Conservation (phyloP, 768 basidiomycete species). For the Dentipellis fragilis region DNA sequence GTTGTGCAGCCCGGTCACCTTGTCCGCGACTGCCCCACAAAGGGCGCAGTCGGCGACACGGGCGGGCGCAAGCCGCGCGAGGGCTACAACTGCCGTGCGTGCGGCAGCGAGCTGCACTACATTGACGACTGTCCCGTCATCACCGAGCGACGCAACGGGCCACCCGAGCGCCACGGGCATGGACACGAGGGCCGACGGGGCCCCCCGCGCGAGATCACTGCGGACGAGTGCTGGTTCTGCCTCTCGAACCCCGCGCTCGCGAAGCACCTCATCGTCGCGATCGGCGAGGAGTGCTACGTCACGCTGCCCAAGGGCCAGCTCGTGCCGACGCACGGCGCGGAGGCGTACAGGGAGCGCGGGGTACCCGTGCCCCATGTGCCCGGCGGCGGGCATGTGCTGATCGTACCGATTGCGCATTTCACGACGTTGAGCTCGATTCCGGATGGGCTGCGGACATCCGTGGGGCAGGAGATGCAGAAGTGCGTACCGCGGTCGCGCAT, state of each 20-base stretch:
- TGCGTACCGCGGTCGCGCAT: slow-evolving; percentile 19
- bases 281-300: slow-evolving; percentile 88
- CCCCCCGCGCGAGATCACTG: slow-evolving; percentile 70
- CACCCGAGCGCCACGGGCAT: slow-evolving; percentile 17
- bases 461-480: slow-evolving; percentile 75
- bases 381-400: slow-evolving; percentile 92
- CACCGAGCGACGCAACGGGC: slow-evolving; percentile 34
- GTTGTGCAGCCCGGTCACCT: slow-evolving; percentile 67
- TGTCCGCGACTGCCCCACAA: slow-evolving; percentile 82
- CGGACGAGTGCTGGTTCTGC: slow-evolving; percentile 98
- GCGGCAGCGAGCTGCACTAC: slow-evolving; percentile 78
- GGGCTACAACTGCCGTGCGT: slow-evolving; percentile 87
- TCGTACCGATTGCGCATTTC: slow-evolving; percentile 90
- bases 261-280: slow-evolving; percentile 92
- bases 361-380: slow-evolving; percentile 45
- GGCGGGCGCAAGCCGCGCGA: slow-evolving; percentile 74
- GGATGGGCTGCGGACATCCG: slow-evolving; percentile 60
- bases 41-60: slow-evolving; percentile 69
- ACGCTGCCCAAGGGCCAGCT: slow-evolving; percentile 97
- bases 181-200: slow-evolving; percentile 32
- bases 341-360: slow-evolving; percentile 24
- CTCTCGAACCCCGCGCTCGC: slow-evolving; percentile 87
- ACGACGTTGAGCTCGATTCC: slow-evolving; percentile 82
- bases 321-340: slow-evolving; percentile 61
- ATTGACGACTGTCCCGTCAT: slow-evolving; percentile 79